Evolutionary conservation across 169 alveolate species (phyloP), one percentile per base, ranked within the genome.

Genomic region (Amoebophrya sp.): DNA sequence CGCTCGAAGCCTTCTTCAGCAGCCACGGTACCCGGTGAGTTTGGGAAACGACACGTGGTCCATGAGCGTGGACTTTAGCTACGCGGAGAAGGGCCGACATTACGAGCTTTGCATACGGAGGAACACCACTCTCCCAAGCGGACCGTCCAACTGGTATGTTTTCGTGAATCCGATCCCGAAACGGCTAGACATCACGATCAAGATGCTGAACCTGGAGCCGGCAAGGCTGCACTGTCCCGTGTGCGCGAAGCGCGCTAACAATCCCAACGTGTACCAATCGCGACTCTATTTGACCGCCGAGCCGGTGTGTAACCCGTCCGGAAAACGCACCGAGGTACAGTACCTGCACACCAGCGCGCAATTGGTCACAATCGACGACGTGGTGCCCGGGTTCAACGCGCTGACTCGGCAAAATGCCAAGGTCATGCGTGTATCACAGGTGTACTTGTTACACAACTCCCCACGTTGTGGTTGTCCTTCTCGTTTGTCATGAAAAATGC

Each of bases 181-280:
- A 25, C 12, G 83, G 10, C 1, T 7, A 25, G 83, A 66, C 83
- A 66, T 66, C 83, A 66, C 83, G 35, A 66, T 66, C 83, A 66
- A 66, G 32, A 66, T 66, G 83, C 83, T 66, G 32, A 66, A 66
- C 83, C 35, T 66, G 83, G 83, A 66, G 18, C 83, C 83, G 35
- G 83, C 83, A 66, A 7, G 83, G 32, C 35, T 66, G 35, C 38
- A 66, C 83, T 66, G 83, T 25, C 83, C 83, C 7, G 83, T 66
- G 39, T 66, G 83, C 83, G 83, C 12, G 32, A n/a, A 66, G 35
- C 32, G 0, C 35, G 10, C 2, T 0, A 66, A 66, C 38, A 18
- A n/a, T 1, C 83, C 83, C 35, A 66, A 66, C 83, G 83, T 66
- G 83, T n/a, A 66, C 83, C 83, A 66, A 25, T 7, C 32, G 7